phyloP scores from a whole-genome alignment of 805 yeast species.

The Zygosaccharomyces gambellarensis region DNA sequence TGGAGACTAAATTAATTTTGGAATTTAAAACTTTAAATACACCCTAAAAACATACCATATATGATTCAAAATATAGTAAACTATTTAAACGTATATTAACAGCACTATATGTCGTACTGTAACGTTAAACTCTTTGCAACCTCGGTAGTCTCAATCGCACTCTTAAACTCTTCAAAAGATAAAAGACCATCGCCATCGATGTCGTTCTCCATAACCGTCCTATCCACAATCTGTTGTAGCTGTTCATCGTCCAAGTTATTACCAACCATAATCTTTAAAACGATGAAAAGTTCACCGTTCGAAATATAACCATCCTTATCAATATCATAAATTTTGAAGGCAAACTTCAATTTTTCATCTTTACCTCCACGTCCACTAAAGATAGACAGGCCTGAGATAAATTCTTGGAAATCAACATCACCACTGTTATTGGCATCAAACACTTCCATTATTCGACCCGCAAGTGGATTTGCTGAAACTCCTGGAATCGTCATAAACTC shows the following conservation, averaged over 20 bases:
- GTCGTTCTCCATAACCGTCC: conserved; percentile 92
- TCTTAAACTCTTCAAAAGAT: conserved; percentile 80
- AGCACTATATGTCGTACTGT: conserved; percentile 33
- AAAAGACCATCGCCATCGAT: conserved; percentile 80
- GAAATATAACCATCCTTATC: conserved; percentile 94
- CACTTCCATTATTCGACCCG: conserved; percentile 84
- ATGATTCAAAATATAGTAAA: conserved; percentile 2
- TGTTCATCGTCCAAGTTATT: conserved; percentile 79
- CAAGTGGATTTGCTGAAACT: conserved; percentile 83
- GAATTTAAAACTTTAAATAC: conserved; percentile 41
- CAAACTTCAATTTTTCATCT: conserved; percentile 79
- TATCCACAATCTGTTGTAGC: conserved; percentile 93
- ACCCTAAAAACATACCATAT: conserved; percentile 11
- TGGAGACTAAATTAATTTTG: conserved; percentile 42
- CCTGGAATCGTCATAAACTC: conserved; percentile 94
- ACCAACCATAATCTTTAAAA: conserved; percentile 96
- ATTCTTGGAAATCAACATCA: conserved; percentile 91
- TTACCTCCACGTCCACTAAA: conserved; percentile 79
- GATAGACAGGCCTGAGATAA: conserved; percentile 78
- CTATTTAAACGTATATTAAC: not conserved
- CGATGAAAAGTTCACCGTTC: conserved; percentile 89
- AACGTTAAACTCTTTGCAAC: conserved; percentile 58
- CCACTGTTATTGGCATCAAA: conserved; percentile 93
- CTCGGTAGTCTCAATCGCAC: conserved; percentile 52
- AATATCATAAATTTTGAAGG: conserved; percentile 90